Percentiles rank a stretch among this genome's conserved stretches.
Conservation (phyloP, 1,284 basidiomycete species). For the Vanrija humicola region DNA sequence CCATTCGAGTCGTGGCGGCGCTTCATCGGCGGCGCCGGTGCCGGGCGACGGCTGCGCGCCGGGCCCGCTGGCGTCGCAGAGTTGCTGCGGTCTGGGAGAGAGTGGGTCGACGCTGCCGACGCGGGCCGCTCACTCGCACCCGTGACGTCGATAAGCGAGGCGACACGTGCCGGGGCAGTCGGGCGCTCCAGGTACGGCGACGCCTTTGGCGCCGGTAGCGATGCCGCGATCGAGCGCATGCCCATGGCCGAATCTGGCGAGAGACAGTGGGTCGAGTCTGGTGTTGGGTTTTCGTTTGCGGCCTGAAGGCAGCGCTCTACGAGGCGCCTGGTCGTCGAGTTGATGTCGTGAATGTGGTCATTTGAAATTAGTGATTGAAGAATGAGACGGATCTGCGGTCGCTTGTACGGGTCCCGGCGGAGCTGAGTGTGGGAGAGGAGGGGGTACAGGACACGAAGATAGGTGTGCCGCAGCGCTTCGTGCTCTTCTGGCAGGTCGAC, state of each 20-base stretch:
- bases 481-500: slow-evolving; percentile 86
- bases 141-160: slow-evolving; percentile 39
- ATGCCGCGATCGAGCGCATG: slow-evolving; percentile 6
- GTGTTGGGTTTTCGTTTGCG: neutral
- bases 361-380: slow-evolving; percentile 75
- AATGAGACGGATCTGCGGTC: slow-evolving; percentile 76
- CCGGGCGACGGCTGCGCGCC: slow-evolving; percentile 15
- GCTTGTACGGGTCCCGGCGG: slow-evolving; percentile 79
- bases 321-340: slow-evolving; percentile 79
- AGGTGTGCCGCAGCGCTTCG: slow-evolving; percentile 95
- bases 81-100: slow-evolving; percentile 6
- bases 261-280: neutral
- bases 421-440: slow-evolving; percentile 93
- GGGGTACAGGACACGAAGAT: slow-evolving; percentile 91
- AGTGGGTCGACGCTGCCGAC: neutral
- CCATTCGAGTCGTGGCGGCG: slow-evolving; percentile 16
- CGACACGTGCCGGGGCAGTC: slow-evolving; percentile 33
- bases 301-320: slow-evolving; percentile 77
- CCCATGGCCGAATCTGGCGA: slow-evolving; percentile 11
- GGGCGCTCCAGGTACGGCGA: slow-evolving; percentile 12
- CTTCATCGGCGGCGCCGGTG: slow-evolving; percentile 34
- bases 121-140: slow-evolving; percentile 14
- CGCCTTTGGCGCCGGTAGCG: slow-evolving; percentile 1
- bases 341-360: slow-evolving; percentile 72
- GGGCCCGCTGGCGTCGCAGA: slow-evolving; percentile 7